Evolutionary conservation across 1,139 yeast species (phyloP), one percentile per base, ranked within the genome.

Genomic region (Nakaseomyces delphensis): DNA sequence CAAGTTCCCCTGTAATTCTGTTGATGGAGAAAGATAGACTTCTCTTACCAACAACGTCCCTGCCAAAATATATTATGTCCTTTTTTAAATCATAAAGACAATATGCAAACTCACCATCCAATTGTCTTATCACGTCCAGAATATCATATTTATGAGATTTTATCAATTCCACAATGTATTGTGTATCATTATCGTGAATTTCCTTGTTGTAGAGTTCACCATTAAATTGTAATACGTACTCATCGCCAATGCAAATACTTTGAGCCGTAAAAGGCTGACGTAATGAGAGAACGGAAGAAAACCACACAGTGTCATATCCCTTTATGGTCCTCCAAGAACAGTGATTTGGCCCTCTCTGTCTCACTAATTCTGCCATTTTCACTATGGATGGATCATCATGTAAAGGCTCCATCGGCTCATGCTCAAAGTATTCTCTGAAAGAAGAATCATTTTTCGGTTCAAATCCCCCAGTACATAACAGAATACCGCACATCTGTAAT

Each of bases 21-120:
- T 52, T 43, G 1, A 58, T 43, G 5, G 60, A 53, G 48, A 68
- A 83, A 19, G 82, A 66, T 33, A 91, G 66, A 16, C 96, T 82
- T 46, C 96, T 69, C 54, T 83, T 79, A 0, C 98, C 99, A 18
- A 86, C 66, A 1, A 69, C 59, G 59, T 91, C 99, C 52, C 96
- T 74, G 0, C 94, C 96, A 65, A 86, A 93, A 66, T 77, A 83
- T 0, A 84, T 54, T 28, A 49, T 56, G 0, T 64, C 52, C 1
- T 61, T 52, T 1, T 48, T 15, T 11, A 53, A 48, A 48, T 77
- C 83, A 30, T 71, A 57, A 46, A 75, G 65, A 36, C 69, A 70
- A 60, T 67, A 76, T 0, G 98, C 93, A 68, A 79, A 91, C 58
- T 91, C 98, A 1, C 99, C 99, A 25, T 73, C 68, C 23, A 85